Evolutionary conservation across 768 basidiomycete species (phyloP), one percentile per base, ranked within the genome.

Genomic region (Dendrothele bispora): DNA sequence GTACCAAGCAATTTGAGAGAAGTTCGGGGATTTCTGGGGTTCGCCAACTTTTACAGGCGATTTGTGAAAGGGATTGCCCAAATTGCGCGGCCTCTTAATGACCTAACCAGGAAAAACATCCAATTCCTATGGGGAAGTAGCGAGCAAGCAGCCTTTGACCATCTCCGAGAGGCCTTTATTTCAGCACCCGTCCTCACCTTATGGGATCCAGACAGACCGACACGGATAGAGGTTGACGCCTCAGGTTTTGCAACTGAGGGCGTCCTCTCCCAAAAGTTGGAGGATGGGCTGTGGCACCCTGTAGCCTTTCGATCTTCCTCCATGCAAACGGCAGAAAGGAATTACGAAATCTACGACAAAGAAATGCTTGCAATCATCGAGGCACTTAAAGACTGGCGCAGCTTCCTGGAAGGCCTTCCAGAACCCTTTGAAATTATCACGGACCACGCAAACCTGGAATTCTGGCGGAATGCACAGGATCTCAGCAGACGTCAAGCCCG

Each of bases 301-400:
- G 39, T 41, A 8, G 39, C 39, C 12, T 41, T 25, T 25, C 24
- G 22, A 11, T 41, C 39, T 10, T 12, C 39, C 7, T 41, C 22
- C 2, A 41, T 41, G 40, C 40, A n/a, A 28, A 39, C 11, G 15
- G 17, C 6, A 39, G 26, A 8, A 11, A 39, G 11, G 2, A 39
- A n/a, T n/a, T n/a, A n/a, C n/a, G n/a, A n/a, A 41, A 58, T 54
- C 32, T 48, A 58, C 30, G 55, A 58, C 25, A 15, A 51, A 49
- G 15, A 56, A 32, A 21, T 50, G 55, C 24, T 52, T 46, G 18
- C 36, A 27, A 15, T 48, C 43, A 20, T 12, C 24, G 5, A 43
- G 42, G 7, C 46, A 22, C n/a, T 45, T 1, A 37, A 34, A 17
- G 52, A 50, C 39, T 51, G 55, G 35, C 38, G 51, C 5, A 46